phyloP scores from a whole-genome alignment of 1,139 yeast species.

The Keqinozyma sinolaborantium region DNA sequence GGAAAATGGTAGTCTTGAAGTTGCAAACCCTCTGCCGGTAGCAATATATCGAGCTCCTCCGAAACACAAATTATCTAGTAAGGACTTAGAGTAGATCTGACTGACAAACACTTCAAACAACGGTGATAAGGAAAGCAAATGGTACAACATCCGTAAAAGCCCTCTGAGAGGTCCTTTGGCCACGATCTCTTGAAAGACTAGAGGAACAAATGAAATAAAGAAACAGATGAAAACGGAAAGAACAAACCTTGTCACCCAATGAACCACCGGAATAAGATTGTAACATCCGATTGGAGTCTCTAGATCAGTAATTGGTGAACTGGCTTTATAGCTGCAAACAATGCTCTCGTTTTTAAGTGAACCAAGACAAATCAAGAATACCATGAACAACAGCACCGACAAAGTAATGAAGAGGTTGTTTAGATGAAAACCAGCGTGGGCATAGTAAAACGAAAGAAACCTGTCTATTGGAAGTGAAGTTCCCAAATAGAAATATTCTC shows the following conservation, averaged over 20 bases:
- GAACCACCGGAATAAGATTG: slow-evolving; percentile 66
- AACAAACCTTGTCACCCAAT: slow-evolving; percentile 81
- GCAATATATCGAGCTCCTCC: slow-evolving; percentile 86
- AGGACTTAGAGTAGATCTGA: slow-evolving; percentile 73
- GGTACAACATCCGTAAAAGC: slow-evolving; percentile 53
- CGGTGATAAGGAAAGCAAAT: slow-evolving; percentile 72
- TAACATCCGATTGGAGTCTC: slow-evolving; percentile 73
- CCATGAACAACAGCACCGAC: slow-evolving; percentile 68
- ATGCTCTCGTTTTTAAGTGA: slow-evolving; percentile 60
- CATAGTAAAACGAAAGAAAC: slow-evolving; percentile 81
- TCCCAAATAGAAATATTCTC: slow-evolving; percentile 83
- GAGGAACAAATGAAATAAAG: slow-evolving; percentile 77
- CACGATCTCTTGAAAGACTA: slow-evolving; percentile 72
- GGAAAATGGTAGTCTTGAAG: slow-evolving; percentile 58
- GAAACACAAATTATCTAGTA: slow-evolving; percentile 63
- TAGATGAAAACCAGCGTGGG: slow-evolving; percentile 88
- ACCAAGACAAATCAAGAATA: slow-evolving; percentile 66
- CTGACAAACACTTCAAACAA: slow-evolving; percentile 86
- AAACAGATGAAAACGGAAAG: slow-evolving; percentile 80
- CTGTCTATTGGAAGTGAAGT: slow-evolving; percentile 76
- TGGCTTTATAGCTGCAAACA: slow-evolving; percentile 45
- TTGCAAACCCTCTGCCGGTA: slow-evolving; percentile 86
- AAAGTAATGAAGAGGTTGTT: slow-evolving; percentile 77
- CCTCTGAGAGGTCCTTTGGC: slow-evolving; percentile 76
- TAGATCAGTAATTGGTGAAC: slow-evolving; percentile 53